Conservation (phyloP, 1,139 yeast species). For the Citeromyces siamensis region DNA sequence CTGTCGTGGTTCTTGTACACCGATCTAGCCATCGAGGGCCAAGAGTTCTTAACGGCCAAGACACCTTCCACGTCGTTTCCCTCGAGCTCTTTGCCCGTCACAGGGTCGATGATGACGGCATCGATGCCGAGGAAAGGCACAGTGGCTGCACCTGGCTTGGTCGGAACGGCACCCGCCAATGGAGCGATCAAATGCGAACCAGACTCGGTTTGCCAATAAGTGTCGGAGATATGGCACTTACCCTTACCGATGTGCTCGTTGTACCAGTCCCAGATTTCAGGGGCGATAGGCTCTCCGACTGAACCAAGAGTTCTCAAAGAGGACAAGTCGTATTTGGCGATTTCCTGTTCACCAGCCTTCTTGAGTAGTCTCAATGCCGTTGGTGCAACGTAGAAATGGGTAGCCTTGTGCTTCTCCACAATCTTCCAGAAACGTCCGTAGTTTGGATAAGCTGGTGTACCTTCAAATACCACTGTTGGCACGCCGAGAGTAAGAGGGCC, state of each 20-base stretch:
- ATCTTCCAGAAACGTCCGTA: conserved; percentile 78
- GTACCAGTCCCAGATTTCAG: conserved; percentile 92
- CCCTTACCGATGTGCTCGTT: conserved; percentile 67
- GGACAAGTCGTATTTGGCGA: conserved; percentile 52
- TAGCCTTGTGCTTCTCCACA: conserved; percentile 63
- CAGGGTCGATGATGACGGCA: conserved; percentile 60
- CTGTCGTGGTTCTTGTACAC: conserved; percentile 60
- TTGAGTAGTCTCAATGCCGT: conserved; percentile 76
- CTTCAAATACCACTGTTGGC: conserved; percentile 74
- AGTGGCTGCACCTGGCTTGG: conserved; percentile 72
- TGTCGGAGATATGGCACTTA: conserved; percentile 64
- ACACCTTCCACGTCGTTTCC: conserved; percentile 66
- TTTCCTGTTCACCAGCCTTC: conserved; percentile 64
- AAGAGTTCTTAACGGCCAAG: conserved; percentile 52
- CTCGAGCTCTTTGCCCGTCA: conserved; percentile 50
- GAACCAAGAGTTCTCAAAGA: conserved; percentile 69
- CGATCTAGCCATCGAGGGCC: conserved; percentile 77
- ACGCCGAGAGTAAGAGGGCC: conserved; percentile 76
- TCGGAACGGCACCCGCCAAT: conserved; percentile 60
- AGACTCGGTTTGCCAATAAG: conserved; percentile 81
- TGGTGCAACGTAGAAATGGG: conserved; percentile 84
- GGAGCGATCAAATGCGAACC: conserved; percentile 68
- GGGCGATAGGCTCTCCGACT: conserved; percentile 90
- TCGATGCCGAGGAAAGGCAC: conserved; percentile 69
- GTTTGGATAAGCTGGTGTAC: conserved; percentile 78